A percentile compares a stretch with the other conserved stretches of the same genome.
phyloP scores from a whole-genome alignment of 139 green algal genomes.

The Picochlorum sp. region DNA sequence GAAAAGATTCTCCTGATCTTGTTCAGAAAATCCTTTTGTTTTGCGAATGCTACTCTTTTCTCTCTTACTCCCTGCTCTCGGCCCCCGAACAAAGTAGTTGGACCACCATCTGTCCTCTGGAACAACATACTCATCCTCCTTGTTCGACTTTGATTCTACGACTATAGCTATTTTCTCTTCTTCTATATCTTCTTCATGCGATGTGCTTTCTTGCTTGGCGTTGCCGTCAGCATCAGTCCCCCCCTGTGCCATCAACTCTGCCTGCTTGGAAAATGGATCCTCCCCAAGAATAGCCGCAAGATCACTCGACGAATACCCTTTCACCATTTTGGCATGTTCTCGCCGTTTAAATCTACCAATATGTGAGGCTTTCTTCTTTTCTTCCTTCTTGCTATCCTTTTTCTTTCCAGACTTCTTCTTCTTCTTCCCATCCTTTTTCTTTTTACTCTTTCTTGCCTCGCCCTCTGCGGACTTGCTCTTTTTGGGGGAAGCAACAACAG shows the following conservation, averaged over 20 bases:
- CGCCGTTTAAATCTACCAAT: conserved; percentile 55
- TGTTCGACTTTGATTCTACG: neutral
- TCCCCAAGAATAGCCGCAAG: conserved; percentile 69
- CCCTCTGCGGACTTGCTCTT: neutral
- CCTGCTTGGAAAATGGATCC: conserved; percentile 25
- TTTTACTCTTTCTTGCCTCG: conserved; percentile 10
- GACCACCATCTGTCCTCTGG: conserved; percentile 12
- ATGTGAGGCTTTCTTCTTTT: conserved; percentile 35
- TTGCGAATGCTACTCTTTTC: neutral
- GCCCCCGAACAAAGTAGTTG: conserved; percentile 1
- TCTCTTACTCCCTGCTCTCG: neutral
- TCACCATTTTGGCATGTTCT: conserved; percentile 59
- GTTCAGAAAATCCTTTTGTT: conserved; percentile 61
- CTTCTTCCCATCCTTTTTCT: conserved; percentile 5
- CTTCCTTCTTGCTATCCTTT: neutral
- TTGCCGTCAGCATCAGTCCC: neutral
- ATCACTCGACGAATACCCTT: conserved; percentile 59
- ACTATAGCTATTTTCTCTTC: neutral
- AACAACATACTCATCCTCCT: neutral
- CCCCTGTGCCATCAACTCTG: neutral
- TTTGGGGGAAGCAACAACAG: neutral
- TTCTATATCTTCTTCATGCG: neutral
- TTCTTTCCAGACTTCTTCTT: conserved; percentile 10
- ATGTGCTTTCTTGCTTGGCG: neutral
- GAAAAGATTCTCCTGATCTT: conserved; percentile 81